Base-by-base conservation (phyloP, 306 rosid genomes). In the Sechiopsis laciniata region DNA sequence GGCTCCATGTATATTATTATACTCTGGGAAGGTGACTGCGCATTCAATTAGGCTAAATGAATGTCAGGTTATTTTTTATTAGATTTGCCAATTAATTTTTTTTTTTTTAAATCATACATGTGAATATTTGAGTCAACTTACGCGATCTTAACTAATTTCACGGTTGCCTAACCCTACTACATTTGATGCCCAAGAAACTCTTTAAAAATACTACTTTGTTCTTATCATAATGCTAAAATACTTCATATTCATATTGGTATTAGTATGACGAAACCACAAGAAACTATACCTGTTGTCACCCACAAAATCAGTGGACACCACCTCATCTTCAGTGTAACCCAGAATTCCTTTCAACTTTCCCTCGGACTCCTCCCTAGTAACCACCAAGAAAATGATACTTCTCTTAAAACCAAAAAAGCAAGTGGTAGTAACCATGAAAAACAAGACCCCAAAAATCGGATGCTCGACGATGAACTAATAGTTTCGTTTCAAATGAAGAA, bases 241-340 rank as follows among this genome's bases (percentile, higher is more conserved):
- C 58, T 54, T 16, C 22, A 17, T 7, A 55, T n/a, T 55, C 10
- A 6, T 46, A n/a, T 1, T 35, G 45, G 75, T 45, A 19, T 11
- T 2, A 8, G 5, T 19, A 17, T 29, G 42, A 45, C 12, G 57
- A 37, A 42, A 58, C 40, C n/a, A 45, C 10, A 10, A 74, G 35
- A 24, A 71, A 65, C 22, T 21, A 52, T 73, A 88, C 90, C 96
- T 90, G 85, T 4, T 84, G 74, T 90, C 96, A 14, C 90, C 89
- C 45, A 88, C 12, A 76, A 90, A 87, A 79, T 88, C 95, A 0
- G 92, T 64, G 63, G 96, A 88, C 46, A 90, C 96, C 72, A 87
- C 81, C 22, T 90, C 94, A 55, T 90, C 96, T 50, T 90, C 91
- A 0, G 87, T 82, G 82, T 84, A 90, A 60, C 96, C 96, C 82